Evolutionary conservation across 148 eudicot genomes (phyloP).

Genomic region (Vaccinium corymbosum): DNA sequence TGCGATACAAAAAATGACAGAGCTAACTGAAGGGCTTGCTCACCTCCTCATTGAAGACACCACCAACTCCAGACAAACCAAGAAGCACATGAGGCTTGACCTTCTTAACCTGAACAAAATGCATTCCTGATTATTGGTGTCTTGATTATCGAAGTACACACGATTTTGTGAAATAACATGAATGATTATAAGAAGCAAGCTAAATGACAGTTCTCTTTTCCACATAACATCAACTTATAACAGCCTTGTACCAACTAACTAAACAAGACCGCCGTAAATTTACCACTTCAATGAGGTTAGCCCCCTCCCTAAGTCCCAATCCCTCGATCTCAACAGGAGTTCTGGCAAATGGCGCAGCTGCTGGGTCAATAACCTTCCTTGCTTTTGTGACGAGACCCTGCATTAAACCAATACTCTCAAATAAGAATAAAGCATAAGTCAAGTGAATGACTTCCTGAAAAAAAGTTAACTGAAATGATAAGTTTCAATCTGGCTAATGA

Average conservation of each 20-base stretch:
- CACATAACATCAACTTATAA: background rate
- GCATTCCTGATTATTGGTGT: constrained; percentile 18
- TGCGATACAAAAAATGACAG: background rate
- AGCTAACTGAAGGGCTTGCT: constrained; percentile 10
- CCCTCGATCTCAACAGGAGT: constrained; percentile 43
- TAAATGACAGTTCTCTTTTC: background rate
- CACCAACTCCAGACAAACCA: constrained; percentile 98
- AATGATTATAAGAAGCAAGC: constrained; percentile 6
- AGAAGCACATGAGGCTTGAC: constrained; percentile 97
- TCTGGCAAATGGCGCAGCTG: constrained; percentile 84
- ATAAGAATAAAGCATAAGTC: constrained; percentile 9
- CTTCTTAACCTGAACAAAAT: constrained; percentile 63
- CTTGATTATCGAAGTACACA: constrained; percentile 9
- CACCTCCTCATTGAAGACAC: constrained; percentile 88
- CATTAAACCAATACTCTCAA: constrained; percentile 6
- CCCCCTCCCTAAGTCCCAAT: constrained; percentile 81
- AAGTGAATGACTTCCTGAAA: background rate
- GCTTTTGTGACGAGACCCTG: constrained; percentile 89
- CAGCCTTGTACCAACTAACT: background rate
- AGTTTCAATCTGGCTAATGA: background rate
- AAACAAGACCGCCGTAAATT: background rate
- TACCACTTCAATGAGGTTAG: constrained; percentile 91
- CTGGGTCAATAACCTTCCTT: constrained; percentile 72
- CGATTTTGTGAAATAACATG: constrained; percentile 8
- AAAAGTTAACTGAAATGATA: background rate